A percentile compares a stretch with the other conserved stretches of the same genome.
Conservation (phyloP, 768 basidiomycete genomes). For the Suillus americanus region DNA sequence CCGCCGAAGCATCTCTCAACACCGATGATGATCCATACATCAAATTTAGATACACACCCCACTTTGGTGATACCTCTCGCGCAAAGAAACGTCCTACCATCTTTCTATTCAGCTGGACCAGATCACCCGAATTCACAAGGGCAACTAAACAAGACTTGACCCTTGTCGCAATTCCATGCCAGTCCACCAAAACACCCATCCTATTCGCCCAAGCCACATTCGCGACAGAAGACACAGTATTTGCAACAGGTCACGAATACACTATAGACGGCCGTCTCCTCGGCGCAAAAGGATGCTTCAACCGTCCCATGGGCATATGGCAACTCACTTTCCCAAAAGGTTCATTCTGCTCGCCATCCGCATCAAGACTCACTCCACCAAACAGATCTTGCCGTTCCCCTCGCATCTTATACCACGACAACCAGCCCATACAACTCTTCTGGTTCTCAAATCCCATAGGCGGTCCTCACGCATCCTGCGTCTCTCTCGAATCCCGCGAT, state of each 20-base stretch:
- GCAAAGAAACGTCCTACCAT: constrained; percentile 52
- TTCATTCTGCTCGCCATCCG: constrained; percentile 9
- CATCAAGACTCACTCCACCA: constrained; percentile 41
- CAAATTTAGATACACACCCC: constrained; percentile 56
- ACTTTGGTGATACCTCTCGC: constrained; percentile 60
- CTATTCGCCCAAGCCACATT: constrained; percentile 61
- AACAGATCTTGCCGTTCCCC: constrained; percentile 60
- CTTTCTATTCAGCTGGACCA: constrained; percentile 53
- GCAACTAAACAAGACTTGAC: constrained; percentile 4
- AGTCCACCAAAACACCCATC: constrained; percentile 19
- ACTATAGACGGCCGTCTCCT: constrained; percentile 56
- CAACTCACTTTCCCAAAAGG: constrained; percentile 34
- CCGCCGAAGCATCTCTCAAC: constrained; percentile 50
- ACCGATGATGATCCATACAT: constrained; percentile 26
- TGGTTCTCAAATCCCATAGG: constrained; percentile 58
- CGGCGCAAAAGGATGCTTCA: constrained; percentile 59
- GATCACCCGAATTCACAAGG: neutral
- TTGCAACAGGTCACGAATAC: constrained; percentile 62
- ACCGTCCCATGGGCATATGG: constrained; percentile 60
- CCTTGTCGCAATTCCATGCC: constrained; percentile 11
- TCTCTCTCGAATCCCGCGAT: constrained; percentile 46
- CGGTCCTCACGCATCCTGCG: constrained; percentile 60
- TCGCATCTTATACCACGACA: constrained; percentile 37
- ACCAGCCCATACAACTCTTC: constrained; percentile 34
- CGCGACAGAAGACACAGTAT: constrained; percentile 41